Evolutionary conservation across 441 rosid genomes (phyloP), one percentile per base, ranked within the genome.

Genomic region (Syzygium malaccense): DNA sequence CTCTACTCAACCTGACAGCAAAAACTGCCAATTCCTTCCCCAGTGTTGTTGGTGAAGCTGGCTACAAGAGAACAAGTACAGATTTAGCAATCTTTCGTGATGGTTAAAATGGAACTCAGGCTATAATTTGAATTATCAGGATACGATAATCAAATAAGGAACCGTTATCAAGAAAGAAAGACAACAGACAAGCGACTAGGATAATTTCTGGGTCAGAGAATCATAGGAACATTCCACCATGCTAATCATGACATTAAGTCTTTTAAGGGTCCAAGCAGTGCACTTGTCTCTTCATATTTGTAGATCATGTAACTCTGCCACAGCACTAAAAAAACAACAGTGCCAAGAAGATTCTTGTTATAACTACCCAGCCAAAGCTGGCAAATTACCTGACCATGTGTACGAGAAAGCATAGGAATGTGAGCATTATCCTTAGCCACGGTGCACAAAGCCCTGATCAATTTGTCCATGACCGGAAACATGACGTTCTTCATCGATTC

Each of bases 11-110:
- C 92, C 99, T 94, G 86, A 94, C 94, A 86, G 96, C 97, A 89
- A 97, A 98, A 88, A 96, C 95, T 45, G 99, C 95, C 97, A 97
- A 93, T 94, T 98, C 99, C 94, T 98, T 98, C 60, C 99, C 98
- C 90, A 97, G 91, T 33, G 99, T 98, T 88, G 98, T 96, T 60
- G 99, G 98, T 18, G 99, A 95, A 89, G 99, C 99, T 90, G 99
- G 94, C 99, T 98, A 94, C 92, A 93, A 62, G 54, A 66, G n/a
- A 86, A 86, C 32, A 58, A 86, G n/a, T 87, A 13, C 14, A 85
- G 60, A 85, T 68, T 71, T 60, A 64, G 66, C 25, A 33, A n/a
- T 85, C 41, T 19, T 0, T 7, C 0, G 0, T 49, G 83, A 55
- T 75, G 66, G 48, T 25, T 23, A 54, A 37, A 49, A 17, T 10